Evolutionary conservation across 2,329 filamentous ascomycete species (phyloP).

Genomic region (Plectosphaerella plurivora): DNA sequence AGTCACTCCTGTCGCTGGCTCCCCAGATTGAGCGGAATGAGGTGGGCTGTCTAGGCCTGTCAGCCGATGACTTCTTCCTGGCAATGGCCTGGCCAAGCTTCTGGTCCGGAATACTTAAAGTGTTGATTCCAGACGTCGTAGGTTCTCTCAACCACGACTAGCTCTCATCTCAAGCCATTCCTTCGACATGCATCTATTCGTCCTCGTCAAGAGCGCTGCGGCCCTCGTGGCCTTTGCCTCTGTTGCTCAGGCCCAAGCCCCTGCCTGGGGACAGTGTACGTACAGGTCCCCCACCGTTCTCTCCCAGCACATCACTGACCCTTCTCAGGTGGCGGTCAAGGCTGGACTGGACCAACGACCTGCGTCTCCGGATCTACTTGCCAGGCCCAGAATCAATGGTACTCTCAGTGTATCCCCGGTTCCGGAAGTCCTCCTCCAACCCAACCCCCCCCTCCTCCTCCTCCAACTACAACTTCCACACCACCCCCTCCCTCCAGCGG

Average conservation of each 20-base stretch:
- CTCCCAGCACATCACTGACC: not conserved
- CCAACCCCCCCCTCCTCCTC: not conserved
- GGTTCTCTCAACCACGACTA: not conserved
- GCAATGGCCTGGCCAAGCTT: too few relatives aligned
- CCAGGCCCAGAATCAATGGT: conserved; percentile 15
- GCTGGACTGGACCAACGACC: conserved; percentile 17
- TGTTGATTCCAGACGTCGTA: too few relatives aligned
- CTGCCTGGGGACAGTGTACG: not conserved
- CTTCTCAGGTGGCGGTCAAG: conserved; percentile 11
- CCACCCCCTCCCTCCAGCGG: not conserved
- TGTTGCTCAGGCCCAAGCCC: not conserved
- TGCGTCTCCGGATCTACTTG: conserved; percentile 16
- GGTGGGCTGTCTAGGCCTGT: too few relatives aligned
- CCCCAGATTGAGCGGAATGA: too few relatives aligned
- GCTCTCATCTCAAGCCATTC: not conserved
- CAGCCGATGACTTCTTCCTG: too few relatives aligned
- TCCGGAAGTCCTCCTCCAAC: not conserved
- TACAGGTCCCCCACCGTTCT: not conserved
- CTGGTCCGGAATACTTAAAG: too few relatives aligned
- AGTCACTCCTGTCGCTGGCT: too few relatives aligned
- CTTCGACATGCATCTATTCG: not conserved
- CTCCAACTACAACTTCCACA: not conserved
- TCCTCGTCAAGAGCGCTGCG: not conserved
- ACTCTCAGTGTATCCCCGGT: conserved; percentile 13
- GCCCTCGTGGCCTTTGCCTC: not conserved